Conservation (phyloP, 441 rosid species). For the Rhodomyrtus psidioides region DNA sequence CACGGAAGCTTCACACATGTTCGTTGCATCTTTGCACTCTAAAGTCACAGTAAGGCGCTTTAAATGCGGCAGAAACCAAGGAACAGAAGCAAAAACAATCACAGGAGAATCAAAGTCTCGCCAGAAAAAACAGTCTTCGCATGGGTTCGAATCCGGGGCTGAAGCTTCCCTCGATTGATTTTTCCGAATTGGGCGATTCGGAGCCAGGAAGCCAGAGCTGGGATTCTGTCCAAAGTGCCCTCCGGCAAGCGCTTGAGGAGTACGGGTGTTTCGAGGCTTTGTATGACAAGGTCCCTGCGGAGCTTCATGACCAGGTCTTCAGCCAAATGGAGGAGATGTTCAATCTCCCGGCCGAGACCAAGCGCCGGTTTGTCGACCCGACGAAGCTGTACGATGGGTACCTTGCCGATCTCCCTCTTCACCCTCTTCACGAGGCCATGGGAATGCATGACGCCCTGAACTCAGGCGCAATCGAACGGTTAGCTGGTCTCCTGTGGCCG, state of each 20-base stretch:
- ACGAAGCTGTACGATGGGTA: neutral
- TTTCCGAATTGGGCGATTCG: neutral
- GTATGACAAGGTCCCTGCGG: neutral
- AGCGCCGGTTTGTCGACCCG: neutral
- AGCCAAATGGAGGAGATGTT: neutral
- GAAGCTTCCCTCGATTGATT: neutral
- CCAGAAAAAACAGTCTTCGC: neutral
- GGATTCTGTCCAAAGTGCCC: neutral
- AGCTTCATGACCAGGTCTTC: neutral
- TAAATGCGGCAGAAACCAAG: neutral
- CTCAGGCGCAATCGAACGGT: neutral
- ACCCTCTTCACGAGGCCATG: neutral
- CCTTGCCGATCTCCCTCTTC: neutral
- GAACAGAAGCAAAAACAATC: neutral
- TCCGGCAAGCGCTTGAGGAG: neutral
- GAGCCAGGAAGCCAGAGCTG: neutral
- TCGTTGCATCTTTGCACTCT: neutral
- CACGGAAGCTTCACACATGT: neutral
- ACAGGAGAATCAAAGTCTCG: neutral
- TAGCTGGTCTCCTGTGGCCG: neutral
- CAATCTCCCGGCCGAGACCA: neutral
- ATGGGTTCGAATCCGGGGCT: neutral
- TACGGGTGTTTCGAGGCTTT: constrained; percentile 4
- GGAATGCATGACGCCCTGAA: neutral
- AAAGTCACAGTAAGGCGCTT: neutral